A percentile compares a stretch with the other conserved stretches of the same genome.
phyloP scores from a whole-genome alignment of 768 basidiomycete species.

The Mrakia blollopis region DNA sequence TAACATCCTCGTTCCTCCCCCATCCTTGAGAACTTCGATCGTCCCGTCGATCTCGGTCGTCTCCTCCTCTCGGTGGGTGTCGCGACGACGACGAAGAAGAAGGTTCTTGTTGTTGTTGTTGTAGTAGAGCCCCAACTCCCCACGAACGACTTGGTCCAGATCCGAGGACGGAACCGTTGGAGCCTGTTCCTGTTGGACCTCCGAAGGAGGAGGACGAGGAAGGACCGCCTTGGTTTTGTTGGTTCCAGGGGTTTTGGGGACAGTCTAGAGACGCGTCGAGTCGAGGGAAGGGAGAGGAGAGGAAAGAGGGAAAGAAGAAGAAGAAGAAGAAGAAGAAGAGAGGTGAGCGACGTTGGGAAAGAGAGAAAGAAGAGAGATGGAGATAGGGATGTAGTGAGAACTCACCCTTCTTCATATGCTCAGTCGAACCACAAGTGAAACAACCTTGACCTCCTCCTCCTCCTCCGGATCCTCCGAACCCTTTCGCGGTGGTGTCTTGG shows the following conservation, averaged over 20 bases:
- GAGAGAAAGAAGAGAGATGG: background rate
- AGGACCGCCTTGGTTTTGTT: constrained; percentile 9
- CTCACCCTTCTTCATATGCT: constrained; percentile 83
- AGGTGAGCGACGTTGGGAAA: background rate
- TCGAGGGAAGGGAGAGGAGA: constrained; percentile 28
- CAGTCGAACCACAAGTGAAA: constrained; percentile 83
- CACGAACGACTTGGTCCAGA: constrained; percentile 31
- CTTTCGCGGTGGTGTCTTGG: constrained; percentile 75
- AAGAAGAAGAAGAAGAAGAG: background rate
- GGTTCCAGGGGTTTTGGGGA: constrained; percentile 31
- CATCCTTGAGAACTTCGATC: background rate
- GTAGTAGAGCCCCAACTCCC: constrained; percentile 32
- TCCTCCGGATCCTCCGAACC: constrained; percentile 36
- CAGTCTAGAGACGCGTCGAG: constrained; percentile 25
- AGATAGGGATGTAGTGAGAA: no score
- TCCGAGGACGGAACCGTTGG: constrained; percentile 26
- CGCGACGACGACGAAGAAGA: constrained; percentile 2
- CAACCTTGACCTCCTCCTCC: constrained; percentile 60
- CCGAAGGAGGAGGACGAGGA: constrained; percentile 28
- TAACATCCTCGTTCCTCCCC: constrained; percentile 29
- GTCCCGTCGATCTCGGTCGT: background rate
- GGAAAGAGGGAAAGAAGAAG: background rate
- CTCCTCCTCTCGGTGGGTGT: background rate
- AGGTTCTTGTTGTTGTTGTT: background rate
- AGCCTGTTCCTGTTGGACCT: constrained; percentile 26